These are phyloP conservation scores for Sporobolomyces phaffii DNA, from an alignment of 768 basidiomycete genomes.

Conservation along the genomic window DNA sequence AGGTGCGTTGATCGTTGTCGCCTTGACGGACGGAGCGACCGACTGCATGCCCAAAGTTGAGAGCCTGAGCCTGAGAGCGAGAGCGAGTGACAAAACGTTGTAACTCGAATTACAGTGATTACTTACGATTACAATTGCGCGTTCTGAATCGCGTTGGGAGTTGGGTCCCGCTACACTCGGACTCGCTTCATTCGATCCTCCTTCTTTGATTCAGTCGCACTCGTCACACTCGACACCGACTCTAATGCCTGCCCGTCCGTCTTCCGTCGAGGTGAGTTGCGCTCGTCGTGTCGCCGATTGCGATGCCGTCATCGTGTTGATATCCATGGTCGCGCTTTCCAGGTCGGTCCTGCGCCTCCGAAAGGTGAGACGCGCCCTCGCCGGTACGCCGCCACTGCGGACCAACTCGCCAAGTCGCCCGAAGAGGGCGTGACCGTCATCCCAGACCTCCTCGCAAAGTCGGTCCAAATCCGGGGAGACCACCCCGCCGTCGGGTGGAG, in stretches of 20 bases:
- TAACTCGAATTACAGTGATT: too few species aligned
- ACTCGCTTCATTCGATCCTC: too few species aligned
- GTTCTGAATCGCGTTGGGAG: too few species aligned
- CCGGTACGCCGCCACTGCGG: neutral
- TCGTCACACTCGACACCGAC: too few species aligned
- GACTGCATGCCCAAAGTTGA: too few species aligned
- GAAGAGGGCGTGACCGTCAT: constrained; percentile 13
- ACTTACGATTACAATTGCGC: too few species aligned
- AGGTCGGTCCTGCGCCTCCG: constrained; percentile 1
- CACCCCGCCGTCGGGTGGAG: constrained; percentile 74
- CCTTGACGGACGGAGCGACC: neutral
- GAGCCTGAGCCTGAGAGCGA: too few species aligned
- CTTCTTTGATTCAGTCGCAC: too few species aligned
- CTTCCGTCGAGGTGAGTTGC: constrained; percentile 1
- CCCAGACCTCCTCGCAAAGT: constrained; percentile 16
- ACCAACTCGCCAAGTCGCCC: neutral
- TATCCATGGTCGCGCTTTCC: neutral
- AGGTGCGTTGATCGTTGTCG: neutral
- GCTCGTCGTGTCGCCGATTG: too few species aligned
- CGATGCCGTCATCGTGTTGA: too few species aligned
- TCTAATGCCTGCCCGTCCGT: neutral
- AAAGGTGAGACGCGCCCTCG: constrained; percentile 8
- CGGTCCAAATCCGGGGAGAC: constrained; percentile 20
- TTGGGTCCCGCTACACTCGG: too few species aligned
- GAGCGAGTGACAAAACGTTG: too few species aligned